Base-by-base conservation (phyloP, 768 basidiomycete genomes). In the Tylopilus sp. region DNA sequence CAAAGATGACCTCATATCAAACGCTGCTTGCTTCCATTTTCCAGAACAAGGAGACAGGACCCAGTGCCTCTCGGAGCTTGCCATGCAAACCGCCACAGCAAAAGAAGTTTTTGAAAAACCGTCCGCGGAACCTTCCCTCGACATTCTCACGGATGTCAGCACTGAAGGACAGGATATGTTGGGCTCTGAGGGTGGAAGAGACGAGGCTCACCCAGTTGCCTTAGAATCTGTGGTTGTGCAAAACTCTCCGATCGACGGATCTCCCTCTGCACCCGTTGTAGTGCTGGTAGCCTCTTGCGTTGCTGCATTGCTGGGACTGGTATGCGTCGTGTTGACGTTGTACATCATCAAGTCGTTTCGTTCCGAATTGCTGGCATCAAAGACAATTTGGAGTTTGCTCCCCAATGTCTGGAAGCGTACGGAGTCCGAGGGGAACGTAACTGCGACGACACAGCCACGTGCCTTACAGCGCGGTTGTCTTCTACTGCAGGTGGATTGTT, bases 1-100 rank as follows among this genome's bases (percentile, higher is more conserved):
- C 21, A 57, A 47, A 50, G 47, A 65, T 60, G 45, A 42, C 45
- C 44, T 48, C 40, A 44, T 48, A 48, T 35, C 44, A 40, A 63
- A 62, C 33, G 49, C 69, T 40, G 43, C 67, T n/a, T 60, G 64
- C 52, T 58, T 75, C 26, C 67, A 63, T 50, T 50, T 66, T 50
- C 63, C 67, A 35, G 65, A 62, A 31, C 45, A 62, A 26, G 61
- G 69, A 41, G 62, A 69, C 21, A 70, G 69, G 44, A 58, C 61
- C 31, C 65, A 59, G 33, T 56, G 65, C 26, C 61, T 70, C 51
- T 62, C 69, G 22, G 54, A 62, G 40, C 60, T 67, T 30, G 60
- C 58, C 18, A 56, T 51, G 23, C 65, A 65, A 40, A 60, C 61
- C 28, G 52, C 66, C 40, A 67, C 65, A 48, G 65, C 64, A n/a